A percentile compares a stretch with the other conserved stretches of the same genome.
These are phyloP conservation scores for Clavispora fructus DNA, from an alignment of 805 yeast genomes.

Conservation along the genomic window DNA sequence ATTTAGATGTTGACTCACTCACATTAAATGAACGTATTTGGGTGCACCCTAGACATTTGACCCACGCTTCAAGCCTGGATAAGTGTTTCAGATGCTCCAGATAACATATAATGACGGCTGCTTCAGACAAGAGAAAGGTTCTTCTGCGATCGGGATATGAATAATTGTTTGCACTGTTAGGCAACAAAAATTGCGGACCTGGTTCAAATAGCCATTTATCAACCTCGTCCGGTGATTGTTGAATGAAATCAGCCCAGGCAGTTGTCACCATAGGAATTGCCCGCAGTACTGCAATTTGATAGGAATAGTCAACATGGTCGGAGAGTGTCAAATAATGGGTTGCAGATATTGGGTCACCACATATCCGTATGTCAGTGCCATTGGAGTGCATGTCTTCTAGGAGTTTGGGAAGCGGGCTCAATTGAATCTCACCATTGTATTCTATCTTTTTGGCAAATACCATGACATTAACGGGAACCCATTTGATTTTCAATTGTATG, in stretches of 20 bases:
- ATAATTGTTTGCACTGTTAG: conserved; percentile 7
- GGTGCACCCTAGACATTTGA: conserved; percentile 9
- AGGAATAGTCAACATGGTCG: conserved; percentile 8
- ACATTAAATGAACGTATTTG: neutral
- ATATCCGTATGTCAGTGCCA: conserved; percentile 16
- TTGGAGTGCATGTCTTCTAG: conserved; percentile 7
- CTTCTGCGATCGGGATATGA: conserved; percentile 13
- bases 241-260: conserved; percentile 19
- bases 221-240: conserved; percentile 8
- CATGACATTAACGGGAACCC: conserved; percentile 18
- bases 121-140: conserved; percentile 10
- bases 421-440: conserved; percentile 8
- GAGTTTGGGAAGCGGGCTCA: conserved; percentile 8
- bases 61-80: conserved; percentile 10
- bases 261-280: conserved; percentile 24
- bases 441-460: conserved; percentile 10
- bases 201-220: conserved; percentile 19
- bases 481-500: conserved; percentile 12
- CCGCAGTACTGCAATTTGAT: conserved; percentile 23
- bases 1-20: neutral
- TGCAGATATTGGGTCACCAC: conserved; percentile 14
- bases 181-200: conserved; percentile 12
- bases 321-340: conserved; percentile 19
- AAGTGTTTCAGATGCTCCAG: conserved; percentile 5
- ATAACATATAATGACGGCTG: conserved; percentile 4